Conservation (phyloP, 2,329 filamentous ascomycete genomes). For the Sarocladium kiliense region DNA sequence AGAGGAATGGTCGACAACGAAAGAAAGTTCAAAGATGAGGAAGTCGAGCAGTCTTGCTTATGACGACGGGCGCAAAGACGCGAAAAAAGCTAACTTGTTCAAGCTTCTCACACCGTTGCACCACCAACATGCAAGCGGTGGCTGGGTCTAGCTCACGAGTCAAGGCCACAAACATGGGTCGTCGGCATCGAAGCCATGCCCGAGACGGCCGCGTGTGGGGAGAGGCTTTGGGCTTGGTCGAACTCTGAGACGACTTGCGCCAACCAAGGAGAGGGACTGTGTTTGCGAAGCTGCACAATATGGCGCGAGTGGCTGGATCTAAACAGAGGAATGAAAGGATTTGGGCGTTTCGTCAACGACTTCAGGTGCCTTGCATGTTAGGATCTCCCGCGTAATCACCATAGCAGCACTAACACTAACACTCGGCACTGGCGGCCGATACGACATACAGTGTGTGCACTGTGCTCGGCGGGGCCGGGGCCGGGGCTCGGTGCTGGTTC, state of each 20-base stretch:
- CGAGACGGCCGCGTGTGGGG: neutral
- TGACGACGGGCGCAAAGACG: neutral
- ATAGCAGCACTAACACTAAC: neutral
- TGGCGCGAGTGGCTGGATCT: slow-evolving; percentile 1
- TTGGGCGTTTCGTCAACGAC: neutral
- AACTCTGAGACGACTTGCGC: neutral
- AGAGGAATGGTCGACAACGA: neutral
- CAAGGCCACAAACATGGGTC: slow-evolving; percentile 1
- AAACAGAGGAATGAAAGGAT: neutral
- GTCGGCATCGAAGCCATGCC: neutral
- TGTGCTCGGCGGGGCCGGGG: neutral
- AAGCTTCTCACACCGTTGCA: neutral
- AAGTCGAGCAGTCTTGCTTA: neutral
- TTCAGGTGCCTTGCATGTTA: neutral
- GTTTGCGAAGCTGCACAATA: too few species aligned
- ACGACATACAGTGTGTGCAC: neutral
- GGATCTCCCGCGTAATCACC: too few species aligned
- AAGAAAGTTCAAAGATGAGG: neutral
- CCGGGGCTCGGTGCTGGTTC: neutral
- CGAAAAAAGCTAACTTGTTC: neutral
- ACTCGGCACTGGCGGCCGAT: neutral
- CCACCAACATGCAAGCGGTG: neutral
- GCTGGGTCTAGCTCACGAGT: neutral
- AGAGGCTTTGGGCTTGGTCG: neutral
- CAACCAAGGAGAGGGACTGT: too few species aligned